Percentiles rank a stretch among this genome's conserved stretches.
These are phyloP conservation scores for Globisporangium orthogonon DNA, from an alignment of 352 stramenopile genomes.

Conservation along the genomic window DNA sequence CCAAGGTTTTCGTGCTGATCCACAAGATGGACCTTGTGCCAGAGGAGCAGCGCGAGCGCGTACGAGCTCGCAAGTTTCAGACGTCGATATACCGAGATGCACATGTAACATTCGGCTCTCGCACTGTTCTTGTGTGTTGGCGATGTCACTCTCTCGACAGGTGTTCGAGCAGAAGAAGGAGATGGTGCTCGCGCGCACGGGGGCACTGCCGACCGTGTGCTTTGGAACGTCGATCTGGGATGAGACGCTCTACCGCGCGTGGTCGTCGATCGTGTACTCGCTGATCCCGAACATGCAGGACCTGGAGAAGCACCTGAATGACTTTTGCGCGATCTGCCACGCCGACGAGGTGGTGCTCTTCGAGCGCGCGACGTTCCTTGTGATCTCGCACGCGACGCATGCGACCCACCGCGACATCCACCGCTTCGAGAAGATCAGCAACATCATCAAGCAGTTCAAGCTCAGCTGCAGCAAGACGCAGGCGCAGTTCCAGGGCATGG, in stretches of 20 bases:
- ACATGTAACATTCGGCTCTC: no score
- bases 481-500: conserved; percentile 97
- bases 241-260: conserved; percentile 98
- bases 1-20: conserved; percentile 98
- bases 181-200: conserved; percentile 89
- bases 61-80: no score
- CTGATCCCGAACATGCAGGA: conserved; percentile 98
- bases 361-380: conserved; percentile 97
- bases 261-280: conserved; percentile 99
- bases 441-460: conserved; percentile 99
- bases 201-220: conserved; percentile 85
- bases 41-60: conserved; percentile 74
- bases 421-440: conserved; percentile 99
- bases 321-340: conserved; percentile 97
- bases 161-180: conserved; percentile 95
- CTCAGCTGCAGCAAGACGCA: conserved; percentile 97
- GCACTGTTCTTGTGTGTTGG: conserved; percentile 4
- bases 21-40: conserved; percentile 99
- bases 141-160: conserved; percentile 8
- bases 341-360: conserved; percentile 97
- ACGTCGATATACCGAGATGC: no score
- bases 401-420: conserved; percentile 93
- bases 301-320: conserved; percentile 94
- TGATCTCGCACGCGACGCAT: conserved; percentile 95
- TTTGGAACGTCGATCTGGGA: conserved; percentile 99